Conservation (phyloP, 768 basidiomycete species). For the Tephrocybe rancida region DNA sequence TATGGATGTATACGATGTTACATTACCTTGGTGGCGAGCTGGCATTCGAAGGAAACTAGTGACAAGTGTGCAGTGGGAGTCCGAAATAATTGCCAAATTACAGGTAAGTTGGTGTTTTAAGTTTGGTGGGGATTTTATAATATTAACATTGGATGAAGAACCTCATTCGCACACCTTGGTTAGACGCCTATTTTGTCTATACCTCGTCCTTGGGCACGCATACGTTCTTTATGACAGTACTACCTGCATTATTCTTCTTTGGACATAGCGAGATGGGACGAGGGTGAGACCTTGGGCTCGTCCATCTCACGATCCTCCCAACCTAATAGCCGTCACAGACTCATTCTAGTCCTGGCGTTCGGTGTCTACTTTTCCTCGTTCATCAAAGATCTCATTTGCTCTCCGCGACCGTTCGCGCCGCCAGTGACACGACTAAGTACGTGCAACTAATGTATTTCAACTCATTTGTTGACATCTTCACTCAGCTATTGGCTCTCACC, state of each 20-base stretch:
- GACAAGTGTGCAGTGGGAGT: conserved; percentile 57
- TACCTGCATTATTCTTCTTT: conserved; percentile 90
- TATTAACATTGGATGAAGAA: conserved; percentile 32
- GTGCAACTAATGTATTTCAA: conserved; percentile 22
- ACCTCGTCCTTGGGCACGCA: conserved; percentile 82
- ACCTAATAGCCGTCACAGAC: conserved; percentile 36
- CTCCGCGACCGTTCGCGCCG: conserved; percentile 88
- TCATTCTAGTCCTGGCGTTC: conserved; percentile 68
- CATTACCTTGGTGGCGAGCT: conserved; percentile 68
- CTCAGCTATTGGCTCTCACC: conserved; percentile 75
- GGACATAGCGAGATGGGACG: conserved; percentile 71
- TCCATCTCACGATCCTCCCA: conserved; percentile 5
- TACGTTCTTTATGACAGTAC: conserved; percentile 90
- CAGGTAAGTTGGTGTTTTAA: conserved; percentile 50
- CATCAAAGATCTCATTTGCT: conserved; percentile 87
- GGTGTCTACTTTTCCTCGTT: conserved; percentile 90
- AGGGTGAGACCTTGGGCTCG: conserved; percentile 51
- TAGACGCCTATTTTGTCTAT: conserved; percentile 85
- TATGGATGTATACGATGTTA: conserved; percentile 64
- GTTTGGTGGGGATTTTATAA: not conserved
- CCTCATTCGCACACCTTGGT: conserved; percentile 59
- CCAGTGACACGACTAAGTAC: conserved; percentile 89
- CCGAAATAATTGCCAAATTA: conserved; percentile 59
- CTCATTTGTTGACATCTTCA: not conserved
- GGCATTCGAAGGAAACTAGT: conserved; percentile 58